A percentile compares a stretch with the other conserved stretches of the same genome.
Conservation (phyloP, 2,329 filamentous ascomycete genomes). For the Paecilomyces dactylethromorphus region DNA sequence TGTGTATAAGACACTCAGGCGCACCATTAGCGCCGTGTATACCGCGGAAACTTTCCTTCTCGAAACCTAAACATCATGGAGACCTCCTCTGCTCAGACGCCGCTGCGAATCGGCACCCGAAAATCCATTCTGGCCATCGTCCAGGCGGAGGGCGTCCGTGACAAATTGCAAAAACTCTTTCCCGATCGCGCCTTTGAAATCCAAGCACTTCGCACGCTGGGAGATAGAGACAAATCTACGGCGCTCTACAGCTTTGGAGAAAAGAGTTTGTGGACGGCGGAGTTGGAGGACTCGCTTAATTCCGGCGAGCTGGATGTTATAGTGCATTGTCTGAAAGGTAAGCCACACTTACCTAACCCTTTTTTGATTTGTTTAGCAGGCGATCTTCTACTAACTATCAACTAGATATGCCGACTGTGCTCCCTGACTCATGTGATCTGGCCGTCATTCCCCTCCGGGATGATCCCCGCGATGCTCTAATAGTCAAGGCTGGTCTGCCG, state of each 20-base stretch:
- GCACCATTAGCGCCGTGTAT: too few relatives aligned
- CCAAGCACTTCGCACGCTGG: slow-evolving; percentile 50
- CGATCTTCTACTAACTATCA: neutral
- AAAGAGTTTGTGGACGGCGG: slow-evolving; percentile 84
- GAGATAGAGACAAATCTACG: slow-evolving; percentile 79
- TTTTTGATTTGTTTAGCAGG: neutral
- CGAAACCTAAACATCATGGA: neutral
- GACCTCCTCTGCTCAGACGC: neutral
- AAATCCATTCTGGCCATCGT: slow-evolving; percentile 71
- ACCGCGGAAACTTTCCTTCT: neutral
- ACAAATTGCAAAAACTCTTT: slow-evolving; percentile 51
- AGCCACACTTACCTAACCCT: neutral
- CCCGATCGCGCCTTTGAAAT: neutral
- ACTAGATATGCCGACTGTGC: slow-evolving; percentile 58
- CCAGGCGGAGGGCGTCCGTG: slow-evolving; percentile 67
- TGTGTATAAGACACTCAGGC: too few relatives aligned
- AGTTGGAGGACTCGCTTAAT: slow-evolving; percentile 69
- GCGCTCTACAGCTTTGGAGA: slow-evolving; percentile 77
- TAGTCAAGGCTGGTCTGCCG: slow-evolving; percentile 42
- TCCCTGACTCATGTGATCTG: slow-evolving; percentile 66
- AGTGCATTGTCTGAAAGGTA: neutral
- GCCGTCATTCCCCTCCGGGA: slow-evolving; percentile 69
- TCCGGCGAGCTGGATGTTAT: slow-evolving; percentile 69
- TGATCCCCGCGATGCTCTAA: slow-evolving; percentile 59
- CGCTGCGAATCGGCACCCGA: slow-evolving; percentile 62